Base-by-base conservation (phyloP, 768 basidiomycete genomes). In the button mushroom (Agaricus bisporus) region DNA sequence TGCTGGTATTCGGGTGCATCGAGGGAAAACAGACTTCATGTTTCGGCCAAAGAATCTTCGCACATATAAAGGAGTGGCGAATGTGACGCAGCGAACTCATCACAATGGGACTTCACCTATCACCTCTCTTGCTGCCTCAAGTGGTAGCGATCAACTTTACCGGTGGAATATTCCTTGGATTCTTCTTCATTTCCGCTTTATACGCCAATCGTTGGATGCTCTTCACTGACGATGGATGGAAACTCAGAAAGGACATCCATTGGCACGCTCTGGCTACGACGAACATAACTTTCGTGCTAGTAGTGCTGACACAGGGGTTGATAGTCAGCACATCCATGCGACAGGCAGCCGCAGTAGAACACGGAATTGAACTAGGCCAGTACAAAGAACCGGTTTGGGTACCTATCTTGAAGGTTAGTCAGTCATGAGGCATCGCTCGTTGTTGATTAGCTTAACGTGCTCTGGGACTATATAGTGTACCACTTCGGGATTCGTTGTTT, bases 151-250 rank as follows among this genome's bases (percentile, higher is more conserved):
- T 36, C n/a, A 17, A 53, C 22, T 57, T 57, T 18, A 41, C 46
- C 4, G 50, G 26, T 5, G 29, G 43, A 4, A 20, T 53, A 17
- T 29, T 57, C 12, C 48, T 38, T 14, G 56, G 56, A n/a, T 26
- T 57, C 5, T 57, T 53, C 45, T 38, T 37, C 45, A 20, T 48
- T 44, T 5, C 51, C 53, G 17, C 44, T 53, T 18, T 41, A 25
- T 28, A 42, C 44, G 20, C 28, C 42, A 32, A 32, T 22, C 56
- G 56, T 5, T 57, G 51, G 56, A 28, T 53, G 1, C 37, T 53
- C 35, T 53, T 44, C 45, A 32, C 41, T 7, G 44, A 57, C 38
- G 36, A 48, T 25, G 55, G 55, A 11, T 56, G 55, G 55, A 29
- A 42, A 5, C 22, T 26, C 38, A 35, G 37, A 5, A 42, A 43